phyloP scores from a whole-genome alignment of 192 early-diverging fungal species.

The Gaertneriomyces sp. region DNA sequence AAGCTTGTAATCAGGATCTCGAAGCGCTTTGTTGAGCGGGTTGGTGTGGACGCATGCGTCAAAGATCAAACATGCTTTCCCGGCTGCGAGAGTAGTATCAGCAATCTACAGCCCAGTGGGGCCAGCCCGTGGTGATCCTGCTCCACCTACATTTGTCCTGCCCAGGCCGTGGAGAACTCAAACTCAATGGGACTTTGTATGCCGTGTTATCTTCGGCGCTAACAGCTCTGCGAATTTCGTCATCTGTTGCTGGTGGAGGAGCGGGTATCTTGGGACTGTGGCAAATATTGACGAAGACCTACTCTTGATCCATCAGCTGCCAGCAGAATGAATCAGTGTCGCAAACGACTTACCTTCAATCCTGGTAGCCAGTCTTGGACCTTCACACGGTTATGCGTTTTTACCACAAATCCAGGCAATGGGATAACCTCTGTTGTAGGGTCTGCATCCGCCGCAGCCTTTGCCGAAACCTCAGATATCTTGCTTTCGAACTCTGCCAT shows the following conservation, averaged over 20 bases:
- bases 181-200: slow-evolving; percentile 64
- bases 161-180: slow-evolving; percentile 51
- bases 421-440: slow-evolving; percentile 38
- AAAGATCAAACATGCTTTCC: slow-evolving; percentile 52
- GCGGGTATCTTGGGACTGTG: slow-evolving; percentile 51
- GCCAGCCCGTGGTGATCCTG: not conserved
- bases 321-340: slow-evolving; percentile 3
- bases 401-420: slow-evolving; percentile 54
- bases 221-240: slow-evolving; percentile 62
- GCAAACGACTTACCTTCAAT: slow-evolving; percentile 31
- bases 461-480: too few relatives aligned
- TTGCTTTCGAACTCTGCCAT: too few relatives aligned
- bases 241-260: slow-evolving; percentile 54
- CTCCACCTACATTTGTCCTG: slow-evolving; percentile 45
- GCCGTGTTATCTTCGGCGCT: slow-evolving; percentile 53
- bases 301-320: not conserved
- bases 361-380: slow-evolving; percentile 32
- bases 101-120: not conserved
- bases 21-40: slow-evolving; percentile 47
- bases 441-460: not conserved
- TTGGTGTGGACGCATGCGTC: slow-evolving; percentile 67
- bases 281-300: slow-evolving; percentile 67
- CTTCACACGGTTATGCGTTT: slow-evolving; percentile 37
- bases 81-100: slow-evolving; percentile 20
- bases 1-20: slow-evolving; percentile 60